These are phyloP conservation scores for Aquilaria sinensis DNA, from an alignment of 345 rosid species.

Conservation along the genomic window DNA sequence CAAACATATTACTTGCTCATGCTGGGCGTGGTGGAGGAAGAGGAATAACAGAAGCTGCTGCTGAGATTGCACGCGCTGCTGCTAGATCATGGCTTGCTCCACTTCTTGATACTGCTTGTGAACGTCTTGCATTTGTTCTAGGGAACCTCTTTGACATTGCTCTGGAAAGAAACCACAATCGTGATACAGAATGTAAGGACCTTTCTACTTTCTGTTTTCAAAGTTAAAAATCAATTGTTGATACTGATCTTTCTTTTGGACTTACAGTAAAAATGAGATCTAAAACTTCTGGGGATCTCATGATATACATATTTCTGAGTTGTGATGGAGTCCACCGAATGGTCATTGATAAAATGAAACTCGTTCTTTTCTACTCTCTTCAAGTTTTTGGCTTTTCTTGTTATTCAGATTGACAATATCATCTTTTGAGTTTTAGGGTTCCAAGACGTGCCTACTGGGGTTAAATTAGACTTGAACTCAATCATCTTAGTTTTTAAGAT, in stretches of 20 bases:
- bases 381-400: too few relatives aligned
- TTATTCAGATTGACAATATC: too few relatives aligned
- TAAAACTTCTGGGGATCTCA: not conserved
- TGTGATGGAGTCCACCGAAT: too few relatives aligned
- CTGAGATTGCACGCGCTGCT: constrained; percentile 94
- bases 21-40: constrained; percentile 90
- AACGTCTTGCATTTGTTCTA: constrained; percentile 83
- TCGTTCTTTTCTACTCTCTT: too few relatives aligned
- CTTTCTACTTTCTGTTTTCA: constrained; percentile 5
- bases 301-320: too few relatives aligned
- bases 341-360: too few relatives aligned
- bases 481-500: too few relatives aligned
- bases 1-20: constrained; percentile 88
- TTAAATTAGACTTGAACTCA: too few relatives aligned
- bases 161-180: constrained; percentile 61
- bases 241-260: not conserved
- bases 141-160: constrained; percentile 88
- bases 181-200: constrained; percentile 67
- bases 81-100: constrained; percentile 98
- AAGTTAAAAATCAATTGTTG: not conserved
- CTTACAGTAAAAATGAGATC: not conserved
- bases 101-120: constrained; percentile 91
- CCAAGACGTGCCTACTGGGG: too few relatives aligned
- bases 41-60: constrained; percentile 90
- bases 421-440: too few relatives aligned